Base-by-base conservation (phyloP, 2,329 filamentous ascomycete species). In the Lasiodiplodia sp. region DNA sequence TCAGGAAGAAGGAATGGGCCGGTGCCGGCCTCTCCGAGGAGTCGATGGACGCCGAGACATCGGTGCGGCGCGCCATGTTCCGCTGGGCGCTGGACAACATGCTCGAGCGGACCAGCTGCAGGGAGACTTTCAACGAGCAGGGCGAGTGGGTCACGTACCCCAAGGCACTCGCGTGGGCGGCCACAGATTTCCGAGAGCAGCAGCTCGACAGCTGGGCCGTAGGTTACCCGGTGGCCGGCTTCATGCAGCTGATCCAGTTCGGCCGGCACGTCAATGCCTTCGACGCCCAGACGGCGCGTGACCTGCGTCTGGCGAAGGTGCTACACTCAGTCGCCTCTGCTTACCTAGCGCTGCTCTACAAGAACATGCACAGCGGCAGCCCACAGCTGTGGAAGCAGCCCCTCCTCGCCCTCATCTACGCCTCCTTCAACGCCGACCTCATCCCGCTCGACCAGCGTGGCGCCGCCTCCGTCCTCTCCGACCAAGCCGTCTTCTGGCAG, bases 31-130 rank as follows among this genome's bases (percentile, higher is more conserved):
- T 34, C 11, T 11, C 23, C 10, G 38, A 51, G 2, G 63, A 56
- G 8, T 53, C 71, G 11, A 38, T 67, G 10, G 57, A 69, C 7
- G 56, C 58, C 5, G 73, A 76, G 66, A 69, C 69, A 31, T 10
- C 63, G 10, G 71, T 74, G 68, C 66, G 73, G 62, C 72, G 71
- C n/a, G 49, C 67, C 4, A 72, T 73, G 4, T 72, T 78, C 31
- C 66, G 71, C 34, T 78, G 77, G 77, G 75, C 77, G 71, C 71
- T 78, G 2, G 53, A 69, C 11, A 74, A 76, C 69, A 56, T 79
- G 14, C 38, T 78, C 2, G 38, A 73, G 44, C 73, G 75, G 40
- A 77, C 73, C 0, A n/a, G 49, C 10, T 75, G 74, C 21, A 73
- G 77, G 21, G 74, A 78, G 68, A 77, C 72, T 6, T 78, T 79